Percentiles rank a stretch among this genome's conserved stretches.
These are phyloP conservation scores for Aspergillus vadensis DNA, from an alignment of 2,329 filamentous ascomycete genomes.

Conservation along the genomic window DNA sequence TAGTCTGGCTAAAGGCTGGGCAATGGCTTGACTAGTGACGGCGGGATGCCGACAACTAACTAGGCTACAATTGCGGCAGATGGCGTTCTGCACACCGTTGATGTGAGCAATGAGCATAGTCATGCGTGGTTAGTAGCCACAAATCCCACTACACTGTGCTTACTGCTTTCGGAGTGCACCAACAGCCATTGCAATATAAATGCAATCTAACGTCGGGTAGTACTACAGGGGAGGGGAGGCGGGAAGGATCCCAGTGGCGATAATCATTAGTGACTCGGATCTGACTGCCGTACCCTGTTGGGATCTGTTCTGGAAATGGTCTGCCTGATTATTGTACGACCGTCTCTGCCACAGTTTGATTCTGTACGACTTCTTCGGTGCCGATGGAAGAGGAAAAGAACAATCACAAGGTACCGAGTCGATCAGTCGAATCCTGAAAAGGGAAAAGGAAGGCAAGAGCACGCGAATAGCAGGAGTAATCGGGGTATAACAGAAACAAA, in stretches of 20 bases:
- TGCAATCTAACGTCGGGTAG: neutral
- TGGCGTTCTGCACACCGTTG: slow-evolving; percentile 7
- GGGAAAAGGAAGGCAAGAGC: neutral
- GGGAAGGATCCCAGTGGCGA: slow-evolving; percentile 12
- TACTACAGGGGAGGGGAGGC: slow-evolving; percentile 10
- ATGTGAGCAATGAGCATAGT: neutral
- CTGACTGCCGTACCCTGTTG: slow-evolving; percentile 9
- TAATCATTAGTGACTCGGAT: slow-evolving; percentile 9
- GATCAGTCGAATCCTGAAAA: neutral
- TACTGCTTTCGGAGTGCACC: neutral
- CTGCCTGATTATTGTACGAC: neutral
- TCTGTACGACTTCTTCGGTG: neutral
- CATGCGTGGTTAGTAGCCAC: neutral
- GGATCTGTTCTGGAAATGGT: slow-evolving; percentile 3
- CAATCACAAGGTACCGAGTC: neutral
- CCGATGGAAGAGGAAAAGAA: neutral
- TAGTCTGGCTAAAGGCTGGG: neutral
- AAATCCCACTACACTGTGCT: neutral
- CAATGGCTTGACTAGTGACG: slow-evolving; percentile 1
- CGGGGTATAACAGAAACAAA: neutral
- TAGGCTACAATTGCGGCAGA: neutral
- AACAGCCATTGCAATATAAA: slow-evolving; percentile 2
- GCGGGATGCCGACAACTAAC: slow-evolving; percentile 11
- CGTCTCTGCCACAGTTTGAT: neutral
- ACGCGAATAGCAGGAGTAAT: neutral